A percentile compares a stretch with the other conserved stretches of the same genome.
Evolutionary conservation across 1,284 basidiomycete species (phyloP).

Genomic region (Amylostereum chailletii): DNA sequence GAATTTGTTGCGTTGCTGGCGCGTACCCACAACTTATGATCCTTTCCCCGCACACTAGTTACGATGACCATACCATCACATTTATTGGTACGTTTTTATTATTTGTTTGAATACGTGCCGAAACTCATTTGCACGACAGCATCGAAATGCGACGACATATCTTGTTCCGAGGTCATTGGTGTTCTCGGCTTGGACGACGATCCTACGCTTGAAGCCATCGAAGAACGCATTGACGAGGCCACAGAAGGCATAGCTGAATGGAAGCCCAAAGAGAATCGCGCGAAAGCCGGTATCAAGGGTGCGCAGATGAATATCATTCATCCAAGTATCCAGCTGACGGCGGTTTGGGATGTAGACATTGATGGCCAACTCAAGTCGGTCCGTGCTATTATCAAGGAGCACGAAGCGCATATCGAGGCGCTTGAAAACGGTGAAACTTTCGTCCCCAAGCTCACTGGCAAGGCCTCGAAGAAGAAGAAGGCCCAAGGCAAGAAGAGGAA

Average conservation of each 20-base stretch:
- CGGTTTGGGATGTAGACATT: conserved; percentile 20
- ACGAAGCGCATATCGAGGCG: conserved; percentile 38
- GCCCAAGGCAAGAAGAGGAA: conserved; percentile 21
- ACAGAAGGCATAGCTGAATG: conserved; percentile 27
- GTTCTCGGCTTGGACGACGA: conserved; percentile 43
- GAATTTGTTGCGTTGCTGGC: neutral
- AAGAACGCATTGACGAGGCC: conserved; percentile 33
- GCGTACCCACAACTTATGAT: no score
- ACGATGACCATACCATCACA: conserved; percentile 47
- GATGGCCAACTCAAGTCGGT: conserved; percentile 31
- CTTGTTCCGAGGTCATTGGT: conserved; percentile 46
- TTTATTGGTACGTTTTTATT: conserved; percentile 36
- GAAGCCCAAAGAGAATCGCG: conserved; percentile 33
- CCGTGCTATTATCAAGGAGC: conserved; percentile 30
- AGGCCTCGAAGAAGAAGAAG: conserved; percentile 16
- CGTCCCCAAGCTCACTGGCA: conserved; percentile 30
- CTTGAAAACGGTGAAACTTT: conserved; percentile 37
- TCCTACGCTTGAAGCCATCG: conserved; percentile 39
- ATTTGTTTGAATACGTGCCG: conserved; percentile 5
- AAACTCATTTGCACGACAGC: conserved; percentile 23
- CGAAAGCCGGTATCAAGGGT: conserved; percentile 36
- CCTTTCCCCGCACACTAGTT: conserved; percentile 21
- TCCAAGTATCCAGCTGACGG: neutral
- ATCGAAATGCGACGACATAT: conserved; percentile 58
- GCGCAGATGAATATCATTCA: neutral